Conservation (phyloP, 2,329 filamentous ascomycete genomes). For the Metarhizium humberi region DNA sequence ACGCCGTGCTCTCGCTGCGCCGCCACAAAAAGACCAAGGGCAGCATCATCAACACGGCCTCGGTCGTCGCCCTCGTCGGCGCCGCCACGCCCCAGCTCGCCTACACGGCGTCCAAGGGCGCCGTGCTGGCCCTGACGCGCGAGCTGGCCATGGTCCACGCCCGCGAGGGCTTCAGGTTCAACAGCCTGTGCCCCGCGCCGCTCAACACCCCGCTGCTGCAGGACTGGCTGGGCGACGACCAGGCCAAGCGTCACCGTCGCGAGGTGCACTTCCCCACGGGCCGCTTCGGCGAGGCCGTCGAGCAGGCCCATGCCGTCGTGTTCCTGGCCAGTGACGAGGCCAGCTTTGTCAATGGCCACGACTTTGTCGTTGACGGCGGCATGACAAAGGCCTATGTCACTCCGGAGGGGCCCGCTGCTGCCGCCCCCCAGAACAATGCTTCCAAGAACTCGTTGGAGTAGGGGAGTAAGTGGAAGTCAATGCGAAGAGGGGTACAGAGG, state of each 20-base stretch:
- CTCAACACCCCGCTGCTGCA: conserved; percentile 87
- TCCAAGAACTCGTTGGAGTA: conserved; percentile 35
- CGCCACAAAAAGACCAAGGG: conserved; percentile 69
- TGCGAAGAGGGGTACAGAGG: background rate
- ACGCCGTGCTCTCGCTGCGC: conserved; percentile 74
- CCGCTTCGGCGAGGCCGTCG: conserved; percentile 85
- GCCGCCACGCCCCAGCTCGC: conserved; percentile 82
- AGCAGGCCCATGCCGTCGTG: conserved; percentile 82
- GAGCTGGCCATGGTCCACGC: conserved; percentile 90
- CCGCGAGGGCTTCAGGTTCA: conserved; percentile 81
- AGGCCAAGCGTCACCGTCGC: conserved; percentile 68
- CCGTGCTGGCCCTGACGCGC: conserved; percentile 80
- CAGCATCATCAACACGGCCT: conserved; percentile 88
- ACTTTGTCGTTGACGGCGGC: conserved; percentile 92
- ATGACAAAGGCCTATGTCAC: conserved; percentile 89
- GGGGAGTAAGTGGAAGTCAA: background rate
- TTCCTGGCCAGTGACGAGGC: conserved; percentile 84
- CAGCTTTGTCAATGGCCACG: conserved; percentile 81
- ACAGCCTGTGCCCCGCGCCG: conserved; percentile 80
- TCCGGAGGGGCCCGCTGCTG: conserved; percentile 46
- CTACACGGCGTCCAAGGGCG: conserved; percentile 91
- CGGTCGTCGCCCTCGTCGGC: conserved; percentile 78
- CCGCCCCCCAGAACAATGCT: conserved; percentile 53
- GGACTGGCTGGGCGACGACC: conserved; percentile 86
- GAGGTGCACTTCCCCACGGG: conserved; percentile 86